These are phyloP conservation scores for Tetrastigma voinierianum DNA, from an alignment of 164 flowering plant genomes.

Conservation along the genomic window DNA sequence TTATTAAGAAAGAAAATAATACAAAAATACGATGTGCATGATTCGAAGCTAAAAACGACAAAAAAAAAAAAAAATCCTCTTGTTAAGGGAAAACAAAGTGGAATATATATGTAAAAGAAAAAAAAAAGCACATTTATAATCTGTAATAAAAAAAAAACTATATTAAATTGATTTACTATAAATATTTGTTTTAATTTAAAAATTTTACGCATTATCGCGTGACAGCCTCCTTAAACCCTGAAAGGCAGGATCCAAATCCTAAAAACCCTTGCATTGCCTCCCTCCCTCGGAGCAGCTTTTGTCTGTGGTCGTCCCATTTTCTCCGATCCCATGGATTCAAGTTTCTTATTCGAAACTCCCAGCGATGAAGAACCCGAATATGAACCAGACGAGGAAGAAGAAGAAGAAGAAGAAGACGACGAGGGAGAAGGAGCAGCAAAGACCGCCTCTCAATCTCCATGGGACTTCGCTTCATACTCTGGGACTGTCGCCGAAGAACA, in stretches of 20 bases:
- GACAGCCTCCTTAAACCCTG: constrained; percentile 1
- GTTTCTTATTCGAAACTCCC: too few species aligned
- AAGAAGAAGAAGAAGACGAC: constrained; percentile 7
- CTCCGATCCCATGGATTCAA: neutral
- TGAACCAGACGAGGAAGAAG: constrained; percentile 20
- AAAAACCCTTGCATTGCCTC: neutral
- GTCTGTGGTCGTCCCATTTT: neutral
- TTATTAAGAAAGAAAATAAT: too few species aligned
- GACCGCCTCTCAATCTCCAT: constrained; percentile 58
- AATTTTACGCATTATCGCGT: too few species aligned
- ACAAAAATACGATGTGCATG: too few species aligned
- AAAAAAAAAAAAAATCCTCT: too few species aligned
- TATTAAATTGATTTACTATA: too few species aligned
- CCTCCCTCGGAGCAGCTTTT: neutral
- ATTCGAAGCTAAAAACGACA: too few species aligned
- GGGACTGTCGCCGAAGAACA: constrained; percentile 90
- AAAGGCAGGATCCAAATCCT: neutral
- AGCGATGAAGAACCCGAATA: constrained; percentile 19
- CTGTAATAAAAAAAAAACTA: too few species aligned
- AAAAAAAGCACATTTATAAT: too few species aligned
- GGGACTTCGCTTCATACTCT: constrained; percentile 80
- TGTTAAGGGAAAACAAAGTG: too few species aligned
- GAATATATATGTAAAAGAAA: too few species aligned
- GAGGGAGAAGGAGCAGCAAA: constrained; percentile 6
- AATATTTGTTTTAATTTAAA: too few species aligned